A percentile compares a stretch with the other conserved stretches of the same genome.
Evolutionary conservation across 805 yeast species (phyloP).

Genomic region (Geotrichum ghanense): DNA sequence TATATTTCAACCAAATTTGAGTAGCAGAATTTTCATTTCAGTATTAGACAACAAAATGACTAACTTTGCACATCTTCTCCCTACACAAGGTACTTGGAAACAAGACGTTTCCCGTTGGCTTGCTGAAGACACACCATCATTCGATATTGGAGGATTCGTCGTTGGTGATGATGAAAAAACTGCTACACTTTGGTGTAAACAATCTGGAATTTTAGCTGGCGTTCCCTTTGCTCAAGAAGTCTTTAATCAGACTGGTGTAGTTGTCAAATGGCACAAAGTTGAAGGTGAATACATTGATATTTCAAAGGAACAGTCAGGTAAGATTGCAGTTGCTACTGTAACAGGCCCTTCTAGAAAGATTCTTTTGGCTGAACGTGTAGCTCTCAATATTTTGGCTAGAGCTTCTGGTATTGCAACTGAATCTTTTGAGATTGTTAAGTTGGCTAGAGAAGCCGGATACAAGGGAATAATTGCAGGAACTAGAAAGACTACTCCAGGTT

Average conservation of each 20-base stretch:
- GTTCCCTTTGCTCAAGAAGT: slow-evolving; percentile 85
- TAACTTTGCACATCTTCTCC: slow-evolving; percentile 33
- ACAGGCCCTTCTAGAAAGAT: slow-evolving; percentile 70
- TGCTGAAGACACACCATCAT: slow-evolving; percentile 83
- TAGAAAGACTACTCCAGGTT: slow-evolving; percentile 94
- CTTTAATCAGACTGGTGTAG: slow-evolving; percentile 58
- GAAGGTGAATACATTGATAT: slow-evolving; percentile 59
- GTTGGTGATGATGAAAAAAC: slow-evolving; percentile 68
- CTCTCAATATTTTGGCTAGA: slow-evolving; percentile 71
- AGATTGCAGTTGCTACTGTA: slow-evolving; percentile 67
- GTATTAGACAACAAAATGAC: too few species aligned
- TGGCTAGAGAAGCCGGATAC: slow-evolving; percentile 61
- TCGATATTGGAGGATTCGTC: slow-evolving; percentile 89
- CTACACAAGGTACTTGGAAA: slow-evolving; percentile 74
- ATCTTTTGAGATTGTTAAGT: slow-evolving; percentile 41
- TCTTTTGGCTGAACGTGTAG: slow-evolving; percentile 74
- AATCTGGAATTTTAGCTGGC: slow-evolving; percentile 70
- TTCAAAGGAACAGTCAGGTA: slow-evolving; percentile 35
- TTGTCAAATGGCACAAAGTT: slow-evolving; percentile 56
- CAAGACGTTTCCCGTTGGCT: slow-evolving; percentile 64
- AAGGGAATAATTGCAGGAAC: slow-evolving; percentile 89
- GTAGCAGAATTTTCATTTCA: too few species aligned
- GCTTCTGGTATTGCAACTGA: slow-evolving; percentile 82
- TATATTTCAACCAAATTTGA: too few species aligned
- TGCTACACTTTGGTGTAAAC: slow-evolving; percentile 75